phyloP scores from a whole-genome alignment of 179 eudicot genomes.

The Carnegiea gigantea region DNA sequence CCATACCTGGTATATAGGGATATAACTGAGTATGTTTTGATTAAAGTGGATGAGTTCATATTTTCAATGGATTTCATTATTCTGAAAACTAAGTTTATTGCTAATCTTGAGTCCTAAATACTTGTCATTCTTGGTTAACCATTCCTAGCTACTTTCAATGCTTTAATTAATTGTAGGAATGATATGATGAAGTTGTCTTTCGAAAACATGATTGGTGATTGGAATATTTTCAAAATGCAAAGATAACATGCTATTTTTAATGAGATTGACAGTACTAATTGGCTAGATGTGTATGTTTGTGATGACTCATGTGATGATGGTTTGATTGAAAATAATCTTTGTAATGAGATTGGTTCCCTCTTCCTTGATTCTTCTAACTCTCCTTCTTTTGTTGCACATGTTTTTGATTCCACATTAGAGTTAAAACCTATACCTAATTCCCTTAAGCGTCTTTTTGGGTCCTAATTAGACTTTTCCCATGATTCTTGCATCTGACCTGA shows the following conservation, averaged over 20 bases:
- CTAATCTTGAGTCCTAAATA: neutral
- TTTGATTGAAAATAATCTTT: too few relatives aligned
- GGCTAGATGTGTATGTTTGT: too few relatives aligned
- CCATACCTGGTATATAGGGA: too few relatives aligned
- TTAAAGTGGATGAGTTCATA: neutral
- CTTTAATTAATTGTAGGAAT: constrained; percentile 1
- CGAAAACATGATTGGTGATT: neutral
- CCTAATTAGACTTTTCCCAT: too few relatives aligned
- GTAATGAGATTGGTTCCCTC: too few relatives aligned
- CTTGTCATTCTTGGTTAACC: neutral
- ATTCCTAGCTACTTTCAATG: neutral
- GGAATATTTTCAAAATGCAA: neutral
- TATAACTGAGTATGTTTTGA: too few relatives aligned
- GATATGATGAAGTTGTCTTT: neutral
- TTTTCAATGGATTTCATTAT: constrained; percentile 20
- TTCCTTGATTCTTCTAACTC: too few relatives aligned
- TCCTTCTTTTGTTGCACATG: neutral
- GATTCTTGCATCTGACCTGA: neutral
- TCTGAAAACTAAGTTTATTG: neutral
- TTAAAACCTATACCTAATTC: too few relatives aligned
- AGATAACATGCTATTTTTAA: too few relatives aligned
- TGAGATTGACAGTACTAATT: too few relatives aligned
- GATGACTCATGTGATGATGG: too few relatives aligned
- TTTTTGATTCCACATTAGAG: neutral
- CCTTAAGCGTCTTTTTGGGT: too few relatives aligned